These are phyloP conservation scores for Ophiostoma perfectum DNA, from an alignment of 2,329 filamentous ascomycete species.

Conservation along the genomic window DNA sequence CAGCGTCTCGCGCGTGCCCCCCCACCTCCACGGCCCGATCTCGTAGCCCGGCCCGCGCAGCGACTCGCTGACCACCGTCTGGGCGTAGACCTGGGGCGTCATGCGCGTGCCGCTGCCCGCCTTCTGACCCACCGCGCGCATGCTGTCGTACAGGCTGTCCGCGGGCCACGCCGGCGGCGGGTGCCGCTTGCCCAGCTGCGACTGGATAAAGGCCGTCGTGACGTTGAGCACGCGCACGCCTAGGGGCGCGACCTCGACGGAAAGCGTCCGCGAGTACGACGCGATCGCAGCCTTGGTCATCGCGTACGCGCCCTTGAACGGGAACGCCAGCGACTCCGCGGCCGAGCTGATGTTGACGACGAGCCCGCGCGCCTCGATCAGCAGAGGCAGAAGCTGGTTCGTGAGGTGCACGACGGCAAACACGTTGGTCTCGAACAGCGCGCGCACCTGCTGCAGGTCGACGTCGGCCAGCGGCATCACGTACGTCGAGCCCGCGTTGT, in stretches of 20 bases:
- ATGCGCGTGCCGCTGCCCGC: conserved; percentile 28
- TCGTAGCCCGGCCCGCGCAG: conserved; percentile 24
- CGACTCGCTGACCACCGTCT: conserved; percentile 21
- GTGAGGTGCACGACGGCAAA: conserved; percentile 52
- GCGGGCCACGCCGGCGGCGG: conserved; percentile 40
- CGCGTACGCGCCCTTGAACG: conserved; percentile 49
- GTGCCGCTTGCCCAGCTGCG: conserved; percentile 45
- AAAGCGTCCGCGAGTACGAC: conserved; percentile 48
- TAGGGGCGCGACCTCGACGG: conserved; percentile 48
- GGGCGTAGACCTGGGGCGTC: conserved; percentile 30
- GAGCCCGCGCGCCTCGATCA: conserved; percentile 46
- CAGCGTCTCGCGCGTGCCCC: conserved; percentile 26
- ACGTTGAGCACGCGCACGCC: conserved; percentile 52
- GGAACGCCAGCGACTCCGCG: conserved; percentile 46
- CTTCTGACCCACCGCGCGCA: conserved; percentile 31
- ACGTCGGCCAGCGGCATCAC: conserved; percentile 48
- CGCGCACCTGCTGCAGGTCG: conserved; percentile 45
- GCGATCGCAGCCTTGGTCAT: conserved; percentile 51
- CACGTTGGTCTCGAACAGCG: conserved; percentile 53
- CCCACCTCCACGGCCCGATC: conserved; percentile 22
- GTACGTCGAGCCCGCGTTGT: conserved; percentile 46
- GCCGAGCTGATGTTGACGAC: conserved; percentile 53
- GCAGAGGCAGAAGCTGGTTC: conserved; percentile 44
- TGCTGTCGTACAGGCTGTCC: conserved; percentile 43
- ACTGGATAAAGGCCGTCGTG: conserved; percentile 42